Conservation (phyloP, 768 basidiomycete genomes). For the Termitomyces heimii region DNA sequence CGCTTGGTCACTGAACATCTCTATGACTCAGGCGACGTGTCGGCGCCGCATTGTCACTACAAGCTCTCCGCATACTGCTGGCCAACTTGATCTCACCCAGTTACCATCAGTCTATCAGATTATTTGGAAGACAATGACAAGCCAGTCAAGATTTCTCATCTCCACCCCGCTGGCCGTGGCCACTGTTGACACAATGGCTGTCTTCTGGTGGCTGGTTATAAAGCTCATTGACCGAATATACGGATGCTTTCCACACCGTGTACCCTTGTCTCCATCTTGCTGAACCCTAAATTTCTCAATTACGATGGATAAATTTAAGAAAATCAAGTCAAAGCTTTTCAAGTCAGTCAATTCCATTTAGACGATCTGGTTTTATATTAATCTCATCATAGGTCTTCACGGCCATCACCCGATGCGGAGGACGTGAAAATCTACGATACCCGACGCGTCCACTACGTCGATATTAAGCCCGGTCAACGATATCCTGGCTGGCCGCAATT, state of each 20-base stretch:
- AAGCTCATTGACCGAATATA: not conserved
- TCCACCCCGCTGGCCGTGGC: not conserved
- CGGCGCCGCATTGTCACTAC: not conserved
- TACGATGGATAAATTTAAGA: conserved; percentile 13
- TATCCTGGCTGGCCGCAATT: not conserved
- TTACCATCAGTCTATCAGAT: not conserved
- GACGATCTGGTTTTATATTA: not conserved
- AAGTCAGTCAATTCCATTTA: not conserved
- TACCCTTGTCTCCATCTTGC: not conserved
- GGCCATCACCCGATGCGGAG: not conserved
- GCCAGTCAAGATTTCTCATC: not conserved
- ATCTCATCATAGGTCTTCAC: not conserved
- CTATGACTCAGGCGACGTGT: not conserved
- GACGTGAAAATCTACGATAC: no score
- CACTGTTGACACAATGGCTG: not conserved
- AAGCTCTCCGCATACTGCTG: not conserved
- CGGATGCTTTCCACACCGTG: no score
- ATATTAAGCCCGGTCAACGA: not conserved
- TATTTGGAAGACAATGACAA: not conserved
- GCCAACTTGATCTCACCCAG: not conserved
- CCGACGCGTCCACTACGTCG: not conserved
- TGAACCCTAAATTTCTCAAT: not conserved
- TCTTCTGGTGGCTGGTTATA: not conserved
- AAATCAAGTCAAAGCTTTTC: not conserved
- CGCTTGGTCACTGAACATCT: not conserved